Conservation (phyloP, 352 stramenopile genomes). For the Globisporangium emineosum region DNA sequence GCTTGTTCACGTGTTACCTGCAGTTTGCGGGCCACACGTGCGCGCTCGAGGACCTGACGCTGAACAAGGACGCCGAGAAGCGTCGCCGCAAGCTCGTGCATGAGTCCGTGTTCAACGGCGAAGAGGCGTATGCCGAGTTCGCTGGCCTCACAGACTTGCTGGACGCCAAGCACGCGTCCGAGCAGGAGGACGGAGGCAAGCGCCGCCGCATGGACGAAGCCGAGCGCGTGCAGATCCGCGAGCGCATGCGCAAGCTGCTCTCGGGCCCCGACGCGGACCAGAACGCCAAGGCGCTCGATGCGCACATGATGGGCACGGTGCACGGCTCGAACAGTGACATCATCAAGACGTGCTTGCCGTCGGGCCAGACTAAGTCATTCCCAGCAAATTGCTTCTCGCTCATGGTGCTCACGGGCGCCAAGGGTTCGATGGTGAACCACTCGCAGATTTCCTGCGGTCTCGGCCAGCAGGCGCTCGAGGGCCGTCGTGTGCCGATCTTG, state of each 20-base stretch:
- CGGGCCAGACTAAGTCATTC: constrained; percentile 97
- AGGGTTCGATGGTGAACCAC: constrained; percentile 99
- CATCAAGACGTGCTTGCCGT: constrained; percentile 98
- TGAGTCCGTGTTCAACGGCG: constrained; percentile 72
- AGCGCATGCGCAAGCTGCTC: constrained; percentile 74
- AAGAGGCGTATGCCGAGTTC: constrained; percentile 86
- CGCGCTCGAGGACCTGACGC: constrained; percentile 97
- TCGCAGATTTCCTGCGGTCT: constrained; percentile 98
- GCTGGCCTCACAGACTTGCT: constrained; percentile 71
- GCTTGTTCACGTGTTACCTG: constrained; percentile 97
- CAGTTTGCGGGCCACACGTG: constrained; percentile 99
- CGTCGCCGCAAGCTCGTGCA: constrained; percentile 88
- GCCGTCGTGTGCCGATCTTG: constrained; percentile 97
- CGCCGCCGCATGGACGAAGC: constrained; percentile 85
- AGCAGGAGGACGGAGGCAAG: constrained; percentile 41
- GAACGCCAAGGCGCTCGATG: constrained; percentile 80
- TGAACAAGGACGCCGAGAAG: constrained; percentile 93
- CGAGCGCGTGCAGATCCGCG: constrained; percentile 66
- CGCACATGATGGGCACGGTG: constrained; percentile 89
- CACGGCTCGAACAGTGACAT: constrained; percentile 94
- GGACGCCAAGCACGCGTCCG: constrained; percentile 48
- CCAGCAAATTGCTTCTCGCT: constrained; percentile 98
- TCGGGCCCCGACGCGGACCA: constrained; percentile 64
- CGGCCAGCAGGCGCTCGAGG: constrained; percentile 99
- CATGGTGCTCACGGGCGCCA: constrained; percentile 99